phyloP scores from a whole-genome alignment of 1,284 basidiomycete species.

The Neonothopanus nambi region DNA sequence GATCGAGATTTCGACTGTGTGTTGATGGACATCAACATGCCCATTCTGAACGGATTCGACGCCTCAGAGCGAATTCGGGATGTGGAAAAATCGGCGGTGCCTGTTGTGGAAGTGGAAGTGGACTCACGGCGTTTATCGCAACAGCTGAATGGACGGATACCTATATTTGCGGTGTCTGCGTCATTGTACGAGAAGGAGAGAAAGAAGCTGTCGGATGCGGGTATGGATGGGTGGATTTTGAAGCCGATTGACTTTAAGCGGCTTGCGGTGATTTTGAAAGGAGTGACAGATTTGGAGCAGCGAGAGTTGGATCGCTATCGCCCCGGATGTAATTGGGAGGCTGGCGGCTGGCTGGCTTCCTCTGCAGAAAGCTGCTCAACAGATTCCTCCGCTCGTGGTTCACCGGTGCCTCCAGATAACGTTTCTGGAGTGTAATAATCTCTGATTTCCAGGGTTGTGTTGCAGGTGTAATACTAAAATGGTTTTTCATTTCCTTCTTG shows the following conservation, averaged over 20 bases:
- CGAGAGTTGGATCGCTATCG: constrained; percentile 59
- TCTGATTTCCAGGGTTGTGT: background rate
- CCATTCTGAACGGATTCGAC: constrained; percentile 78
- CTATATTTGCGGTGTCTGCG: constrained; percentile 84
- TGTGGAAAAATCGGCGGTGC: constrained; percentile 44
- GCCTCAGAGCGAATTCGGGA: constrained; percentile 70
- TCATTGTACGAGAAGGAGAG: constrained; percentile 70
- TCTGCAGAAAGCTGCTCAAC: background rate
- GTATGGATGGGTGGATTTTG: constrained; percentile 87
- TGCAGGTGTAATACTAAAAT: no score
- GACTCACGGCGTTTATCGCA: constrained; percentile 38
- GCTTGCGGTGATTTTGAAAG: constrained; percentile 59
- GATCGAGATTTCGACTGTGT: constrained; percentile 75
- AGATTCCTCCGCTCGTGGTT: background rate
- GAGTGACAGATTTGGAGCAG: constrained; percentile 55
- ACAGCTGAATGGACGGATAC: constrained; percentile 69
- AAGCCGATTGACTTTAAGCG: constrained; percentile 84
- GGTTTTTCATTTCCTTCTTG: no score
- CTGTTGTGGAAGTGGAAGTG: constrained; percentile 11
- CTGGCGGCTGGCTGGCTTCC: constrained; percentile 62
- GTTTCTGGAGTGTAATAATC: background rate
- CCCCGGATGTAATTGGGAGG: constrained; percentile 66
- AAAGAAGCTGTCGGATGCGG: constrained; percentile 54
- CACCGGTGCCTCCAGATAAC: background rate
- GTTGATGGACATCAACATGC: constrained; percentile 90